phyloP scores from a whole-genome alignment of 768 basidiomycete genomes.

The Amyloporia xantha region DNA sequence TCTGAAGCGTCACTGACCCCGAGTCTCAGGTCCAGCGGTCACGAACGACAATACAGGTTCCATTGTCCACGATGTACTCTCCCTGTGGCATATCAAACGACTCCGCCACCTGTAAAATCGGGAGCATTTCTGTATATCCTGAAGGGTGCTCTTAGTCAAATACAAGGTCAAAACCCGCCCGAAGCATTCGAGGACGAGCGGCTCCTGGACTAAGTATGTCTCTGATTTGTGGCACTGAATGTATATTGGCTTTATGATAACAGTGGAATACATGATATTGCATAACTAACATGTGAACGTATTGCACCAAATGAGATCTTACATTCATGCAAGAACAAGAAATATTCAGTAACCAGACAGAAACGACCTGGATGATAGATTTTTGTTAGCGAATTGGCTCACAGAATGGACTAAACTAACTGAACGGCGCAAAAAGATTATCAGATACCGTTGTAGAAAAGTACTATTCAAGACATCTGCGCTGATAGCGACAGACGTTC shows the following conservation, averaged over 20 bases:
- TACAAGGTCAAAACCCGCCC: constrained; percentile 79
- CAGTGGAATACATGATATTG: no score
- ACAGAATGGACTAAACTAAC: background rate
- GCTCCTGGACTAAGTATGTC: background rate
- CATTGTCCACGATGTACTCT: constrained; percentile 62
- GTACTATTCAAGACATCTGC: constrained; percentile 42
- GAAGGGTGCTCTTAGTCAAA: constrained; percentile 76
- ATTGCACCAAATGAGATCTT: no score
- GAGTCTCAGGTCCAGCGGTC: constrained; percentile 47
- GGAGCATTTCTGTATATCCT: constrained; percentile 77
- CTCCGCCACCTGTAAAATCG: constrained; percentile 68
- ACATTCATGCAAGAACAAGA: no score
- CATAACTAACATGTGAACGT: no score
- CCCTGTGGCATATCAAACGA: constrained; percentile 71
- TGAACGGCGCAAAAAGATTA: constrained; percentile 16
- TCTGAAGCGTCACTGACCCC: constrained; percentile 4
- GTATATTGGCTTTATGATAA: no score
- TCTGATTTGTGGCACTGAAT: no score
- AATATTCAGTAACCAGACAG: no score
- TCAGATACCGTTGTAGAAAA: constrained; percentile 92
- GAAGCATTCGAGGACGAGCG: constrained; percentile 71
- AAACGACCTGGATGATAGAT: background rate
- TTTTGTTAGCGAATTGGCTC: background rate
- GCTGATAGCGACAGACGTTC: constrained; percentile 41
- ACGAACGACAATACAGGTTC: constrained; percentile 73